Conservation (phyloP, 192 early-diverging fungal genomes). For the Gaertneriomyces semiglobifer region DNA sequence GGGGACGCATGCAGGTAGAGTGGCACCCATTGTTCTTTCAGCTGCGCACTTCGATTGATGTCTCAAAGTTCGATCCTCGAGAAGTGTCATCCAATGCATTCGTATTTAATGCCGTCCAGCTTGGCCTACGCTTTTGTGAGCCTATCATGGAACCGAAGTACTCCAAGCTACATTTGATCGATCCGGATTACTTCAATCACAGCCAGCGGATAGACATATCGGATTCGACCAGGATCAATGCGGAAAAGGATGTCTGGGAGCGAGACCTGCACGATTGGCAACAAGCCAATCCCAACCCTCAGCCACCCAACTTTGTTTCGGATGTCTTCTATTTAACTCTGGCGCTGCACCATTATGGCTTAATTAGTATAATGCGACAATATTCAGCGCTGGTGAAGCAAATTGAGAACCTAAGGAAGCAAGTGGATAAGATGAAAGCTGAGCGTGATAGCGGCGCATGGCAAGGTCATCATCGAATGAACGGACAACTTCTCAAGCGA, state of each 20-base stretch:
- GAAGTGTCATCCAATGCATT: constrained; percentile 83
- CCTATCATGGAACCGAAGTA: constrained; percentile 80
- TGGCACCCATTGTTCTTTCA: constrained; percentile 10
- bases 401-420: constrained; percentile 64
- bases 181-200: constrained; percentile 66
- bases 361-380: constrained; percentile 65
- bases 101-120: constrained; percentile 68
- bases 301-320: constrained; percentile 75
- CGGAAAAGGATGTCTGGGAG: constrained; percentile 66
- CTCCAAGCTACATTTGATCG: constrained; percentile 73
- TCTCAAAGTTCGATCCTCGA: constrained; percentile 54
- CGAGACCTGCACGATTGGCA: constrained; percentile 48
- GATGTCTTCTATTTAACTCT: constrained; percentile 85
- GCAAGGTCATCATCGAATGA: constrained; percentile 29
- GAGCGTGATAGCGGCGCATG: constrained; percentile 49
- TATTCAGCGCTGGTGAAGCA: constrained; percentile 68
- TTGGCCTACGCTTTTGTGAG: constrained; percentile 69
- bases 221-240: constrained; percentile 77
- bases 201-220: constrained; percentile 55
- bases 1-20: constrained; percentile 70
- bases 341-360: constrained; percentile 73
- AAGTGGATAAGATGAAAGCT: constrained; percentile 60
- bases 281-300: constrained; percentile 6
- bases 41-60: constrained; percentile 6
- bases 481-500: constrained; percentile 48